Evolutionary conservation across 2,329 filamentous ascomycete species (phyloP), one percentile per base, ranked within the genome.

Genomic region (Claviceps sp.): DNA sequence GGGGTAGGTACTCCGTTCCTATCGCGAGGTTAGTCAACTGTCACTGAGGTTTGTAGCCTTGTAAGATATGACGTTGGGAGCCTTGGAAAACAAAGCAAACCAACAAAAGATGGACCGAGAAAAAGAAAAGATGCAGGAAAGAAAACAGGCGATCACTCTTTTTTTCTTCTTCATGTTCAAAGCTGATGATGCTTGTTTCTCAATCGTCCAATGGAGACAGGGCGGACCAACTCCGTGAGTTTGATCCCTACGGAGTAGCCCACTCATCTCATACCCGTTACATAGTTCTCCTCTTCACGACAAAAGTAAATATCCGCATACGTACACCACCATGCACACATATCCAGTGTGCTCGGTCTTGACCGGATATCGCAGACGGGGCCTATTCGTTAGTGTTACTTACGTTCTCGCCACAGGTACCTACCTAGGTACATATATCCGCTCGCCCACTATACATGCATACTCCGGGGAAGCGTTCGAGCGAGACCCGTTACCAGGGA

Each of bases 401-500:
- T n/a, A 7, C 20, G 20, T 38, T 50, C 20, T 50, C 17, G 39
- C 42, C 29, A 22, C n/a, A 29, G 7, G 14, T 17, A 23, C 43
- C 17, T 29, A 29, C 7, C 1, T 26, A 23, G 4, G 5, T 23
- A 29, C 23, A 6, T 26, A 26, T 34, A 11, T 4, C 9, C 29
- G 29, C 29, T 34, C 9, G 8, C 14, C 42, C 22, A 20, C 39
- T 42, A 20, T 13, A 17, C 5, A 23, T 44, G 37, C 13, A 23
- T 44, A 45, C 38, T 45, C 40, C 29, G 29, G 44, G 52, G 29
- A 47, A 34, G 34, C 29, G 36, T 39, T 22, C 39, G 39, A 44
- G 22, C 42, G 23, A 38, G 40, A 45, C 45, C 39, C 49, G 34
- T 49, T 34, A 34, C 39, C 52, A 47, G 40, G 49, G 52, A 51